Evolutionary conservation across 192 early-diverging fungal genomes (phyloP).

Genomic region (Podochytrium sp.): DNA sequence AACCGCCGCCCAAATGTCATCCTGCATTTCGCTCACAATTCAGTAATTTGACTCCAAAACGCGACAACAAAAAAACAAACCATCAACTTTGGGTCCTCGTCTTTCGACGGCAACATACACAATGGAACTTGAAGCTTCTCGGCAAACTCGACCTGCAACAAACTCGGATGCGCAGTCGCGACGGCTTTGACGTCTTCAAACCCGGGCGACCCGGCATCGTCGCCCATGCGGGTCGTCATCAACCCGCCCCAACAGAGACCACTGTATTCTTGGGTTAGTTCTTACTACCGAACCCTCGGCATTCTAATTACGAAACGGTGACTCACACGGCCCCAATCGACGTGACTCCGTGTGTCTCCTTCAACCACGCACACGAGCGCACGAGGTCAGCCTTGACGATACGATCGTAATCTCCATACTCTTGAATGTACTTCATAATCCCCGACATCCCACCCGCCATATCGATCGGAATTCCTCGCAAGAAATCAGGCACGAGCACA

Average conservation of each 20-base stretch:
- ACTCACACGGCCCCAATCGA: conserved; percentile 2
- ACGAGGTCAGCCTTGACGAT: neutral
- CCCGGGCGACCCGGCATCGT: neutral
- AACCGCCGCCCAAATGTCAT: neutral
- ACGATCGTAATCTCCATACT: neutral
- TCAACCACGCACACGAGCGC: neutral
- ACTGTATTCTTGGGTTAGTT: too few species aligned
- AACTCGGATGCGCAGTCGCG: conserved; percentile 52
- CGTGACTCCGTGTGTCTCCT: neutral
- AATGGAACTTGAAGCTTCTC: conserved; percentile 1
- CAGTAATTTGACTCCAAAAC: conserved; percentile 1
- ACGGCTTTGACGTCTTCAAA: conserved; percentile 15
- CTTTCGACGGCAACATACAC: neutral
- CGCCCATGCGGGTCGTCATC: neutral
- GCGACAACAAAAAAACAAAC: conserved; percentile 2
- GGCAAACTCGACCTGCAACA: conserved; percentile 40
- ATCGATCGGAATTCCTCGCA: neutral
- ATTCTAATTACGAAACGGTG: too few species aligned
- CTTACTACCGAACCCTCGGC: too few species aligned
- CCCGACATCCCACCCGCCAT: neutral
- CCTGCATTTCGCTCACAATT: conserved; percentile 8
- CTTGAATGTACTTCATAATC: neutral
- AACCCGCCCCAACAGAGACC: conserved; percentile 22
- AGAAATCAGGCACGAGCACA: conserved; percentile 15
- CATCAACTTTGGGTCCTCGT: conserved; percentile 17